Percentiles rank a stretch among this genome's conserved stretches.
phyloP scores from a whole-genome alignment of 192 early-diverging fungal species.

The Coemansia aciculifera region DNA sequence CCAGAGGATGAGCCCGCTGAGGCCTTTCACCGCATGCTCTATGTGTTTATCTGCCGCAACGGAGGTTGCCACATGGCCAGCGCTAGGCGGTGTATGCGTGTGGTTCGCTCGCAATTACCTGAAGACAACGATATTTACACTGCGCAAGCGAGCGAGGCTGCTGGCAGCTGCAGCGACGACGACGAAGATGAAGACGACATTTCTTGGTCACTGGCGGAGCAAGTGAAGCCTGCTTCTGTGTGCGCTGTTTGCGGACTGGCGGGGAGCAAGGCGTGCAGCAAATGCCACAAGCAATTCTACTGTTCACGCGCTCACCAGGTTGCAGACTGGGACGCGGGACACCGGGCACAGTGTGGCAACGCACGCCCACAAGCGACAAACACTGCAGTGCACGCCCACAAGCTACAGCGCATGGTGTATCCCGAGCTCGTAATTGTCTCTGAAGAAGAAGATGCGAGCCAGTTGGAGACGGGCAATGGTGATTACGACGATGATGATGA shows the following conservation, averaged over 20 bases:
- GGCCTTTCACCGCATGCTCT: conserved; percentile 89
- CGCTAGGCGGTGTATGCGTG: conserved; percentile 71
- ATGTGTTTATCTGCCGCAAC: conserved; percentile 90
- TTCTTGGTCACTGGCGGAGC: conserved; percentile 20
- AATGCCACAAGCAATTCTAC: conserved; percentile 73
- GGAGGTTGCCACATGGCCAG: conserved; percentile 76
- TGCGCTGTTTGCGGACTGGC: conserved; percentile 74
- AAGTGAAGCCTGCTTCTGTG: conserved; percentile 34
- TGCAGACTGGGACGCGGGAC: conserved; percentile 76
- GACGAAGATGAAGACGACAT: conserved; percentile 43
- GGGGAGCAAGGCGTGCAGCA: conserved; percentile 76
- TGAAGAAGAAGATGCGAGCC: conserved; percentile 46
- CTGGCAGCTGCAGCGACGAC: conserved; percentile 8
- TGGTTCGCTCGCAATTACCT: conserved; percentile 76
- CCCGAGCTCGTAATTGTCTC: conserved; percentile 68
- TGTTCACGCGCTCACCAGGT: conserved; percentile 86
- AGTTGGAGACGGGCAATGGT: conserved; percentile 54
- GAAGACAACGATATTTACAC: conserved; percentile 70
- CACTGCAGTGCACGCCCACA: conserved; percentile 17
- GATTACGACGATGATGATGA: conserved; percentile 53
- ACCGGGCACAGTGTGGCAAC: conserved; percentile 60
- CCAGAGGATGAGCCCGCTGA: conserved; percentile 84
- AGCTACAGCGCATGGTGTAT: conserved; percentile 52
- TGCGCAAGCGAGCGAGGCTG: conserved; percentile 14
- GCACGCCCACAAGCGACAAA: conserved; percentile 8